A percentile compares a stretch with the other conserved stretches of the same genome.
Conservation (phyloP, 192 early-diverging fungal genomes). For the Entrophospora sp. region DNA sequence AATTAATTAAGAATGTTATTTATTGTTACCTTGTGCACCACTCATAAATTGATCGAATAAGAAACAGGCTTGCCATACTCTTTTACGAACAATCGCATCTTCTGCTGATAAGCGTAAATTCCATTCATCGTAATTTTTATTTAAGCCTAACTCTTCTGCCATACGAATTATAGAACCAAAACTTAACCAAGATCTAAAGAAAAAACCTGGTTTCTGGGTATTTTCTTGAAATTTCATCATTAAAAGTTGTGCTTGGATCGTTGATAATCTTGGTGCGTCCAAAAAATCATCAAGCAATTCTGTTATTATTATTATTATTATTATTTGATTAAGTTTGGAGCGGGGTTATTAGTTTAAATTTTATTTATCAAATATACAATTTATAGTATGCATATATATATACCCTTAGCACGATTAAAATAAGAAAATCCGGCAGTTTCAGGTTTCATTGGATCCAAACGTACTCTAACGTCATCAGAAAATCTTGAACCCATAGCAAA, state of each 20-base stretch:
- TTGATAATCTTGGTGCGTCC: conserved; percentile 40
- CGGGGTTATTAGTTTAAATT: too few relatives aligned
- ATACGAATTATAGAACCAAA: conserved; percentile 57
- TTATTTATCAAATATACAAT: too few relatives aligned
- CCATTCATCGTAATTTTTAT: conserved; percentile 37
- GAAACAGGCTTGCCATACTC: conserved; percentile 9
- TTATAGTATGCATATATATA: too few relatives aligned
- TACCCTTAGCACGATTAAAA: conserved; percentile 3
- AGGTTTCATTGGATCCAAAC: background rate
- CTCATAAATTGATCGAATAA: conserved; percentile 27
- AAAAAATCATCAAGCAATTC: conserved; percentile 35
- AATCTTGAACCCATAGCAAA: conserved; percentile 30
- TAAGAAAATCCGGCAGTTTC: background rate
- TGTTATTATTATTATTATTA: background rate
- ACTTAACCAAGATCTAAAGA: conserved; percentile 37
- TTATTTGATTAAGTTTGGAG: background rate
- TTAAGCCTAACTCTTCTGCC: conserved; percentile 65
- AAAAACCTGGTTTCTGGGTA: conserved; percentile 31
- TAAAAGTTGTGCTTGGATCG: conserved; percentile 39
- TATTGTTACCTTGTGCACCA: conserved; percentile 2
- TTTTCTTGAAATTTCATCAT: conserved; percentile 44
- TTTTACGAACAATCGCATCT: background rate
- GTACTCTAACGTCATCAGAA: background rate
- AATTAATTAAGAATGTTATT: background rate
- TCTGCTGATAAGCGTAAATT: background rate